Base-by-base conservation (phyloP, 2,329 filamentous ascomycete genomes). In the Diplodia sapinea region DNA sequence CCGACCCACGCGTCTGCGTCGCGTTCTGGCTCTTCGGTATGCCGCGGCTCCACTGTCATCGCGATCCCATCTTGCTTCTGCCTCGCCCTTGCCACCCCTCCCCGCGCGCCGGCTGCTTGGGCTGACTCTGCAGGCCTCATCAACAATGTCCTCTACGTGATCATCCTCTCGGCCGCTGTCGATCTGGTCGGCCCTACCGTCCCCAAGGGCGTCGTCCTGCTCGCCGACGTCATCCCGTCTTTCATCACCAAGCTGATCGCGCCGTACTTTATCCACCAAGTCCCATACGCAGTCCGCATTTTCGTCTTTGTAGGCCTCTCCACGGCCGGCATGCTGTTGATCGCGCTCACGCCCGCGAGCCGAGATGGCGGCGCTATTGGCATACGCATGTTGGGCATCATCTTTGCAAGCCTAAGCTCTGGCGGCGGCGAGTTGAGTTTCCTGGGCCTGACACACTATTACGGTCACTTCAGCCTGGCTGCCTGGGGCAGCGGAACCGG, bases 81-180 rank as follows among this genome's bases (percentile, higher is more conserved):
- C n/a, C 31, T 33, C 31, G 31, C 31, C 38, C 36, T 23, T 17
- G 36, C 36, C 38, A 17, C 38, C 36, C 11, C 20, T 29, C 56
- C 43, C 17, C n/a, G 26, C 36, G 38, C 54, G 8, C n/a, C 12
- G 20, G 29, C 36, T 38, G 8, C 3, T 11, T 38, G 55, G 56
- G 55, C 65, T 69, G 29, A 67, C 66, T 40, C 29, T 31, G 29
- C 74, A 94, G 92, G 92, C 64, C 82, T 95, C 20, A 95, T 98
- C 77, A 98, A 99, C 81, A 98, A 98, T 82, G 92, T 98, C 72
- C 91, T 97, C 81, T 98, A 97, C 80, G 94, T 98, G 67, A 92
- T 98, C 78, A 95, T 98, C 76, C 90, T 99, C 74, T 96, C 93
- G 36, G 92, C 95, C 43, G 95, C 95, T 3, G 91, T 97, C 74